Conservation (phyloP, 495 filamentous ascomycete species). For the Sporormia fimetaria region DNA sequence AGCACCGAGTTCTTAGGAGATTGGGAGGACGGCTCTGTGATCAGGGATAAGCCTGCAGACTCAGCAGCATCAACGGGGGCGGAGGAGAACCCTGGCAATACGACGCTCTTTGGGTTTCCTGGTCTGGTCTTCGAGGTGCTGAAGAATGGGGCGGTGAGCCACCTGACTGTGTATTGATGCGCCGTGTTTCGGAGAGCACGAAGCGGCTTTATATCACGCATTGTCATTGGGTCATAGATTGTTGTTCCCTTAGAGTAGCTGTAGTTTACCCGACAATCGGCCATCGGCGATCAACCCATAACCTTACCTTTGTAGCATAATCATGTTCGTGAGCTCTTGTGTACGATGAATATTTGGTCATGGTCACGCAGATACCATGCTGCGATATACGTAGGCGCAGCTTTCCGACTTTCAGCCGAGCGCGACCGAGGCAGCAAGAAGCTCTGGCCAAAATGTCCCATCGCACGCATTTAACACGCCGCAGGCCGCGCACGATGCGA, state of each 20-base stretch:
- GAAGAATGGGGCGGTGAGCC: slow-evolving; percentile 82
- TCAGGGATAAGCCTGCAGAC: slow-evolving; percentile 42
- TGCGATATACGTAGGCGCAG: no score
- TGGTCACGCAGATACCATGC: no score
- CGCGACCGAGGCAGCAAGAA: background rate
- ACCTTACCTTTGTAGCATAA: no score
- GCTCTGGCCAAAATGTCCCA: no score
- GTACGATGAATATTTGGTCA: no score
- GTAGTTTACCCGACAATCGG: no score
- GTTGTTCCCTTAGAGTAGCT: no score
- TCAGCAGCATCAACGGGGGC: slow-evolving; percentile 12
- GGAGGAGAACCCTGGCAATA: slow-evolving; percentile 54
- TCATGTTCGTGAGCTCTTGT: no score
- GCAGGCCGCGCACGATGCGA: slow-evolving; percentile 20
- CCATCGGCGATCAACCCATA: no score
- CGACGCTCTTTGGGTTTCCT: slow-evolving; percentile 86
- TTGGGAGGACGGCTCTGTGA: slow-evolving; percentile 92
- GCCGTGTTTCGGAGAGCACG: background rate
- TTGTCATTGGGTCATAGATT: no score
- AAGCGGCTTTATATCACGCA: no score
- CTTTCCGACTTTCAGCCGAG: slow-evolving; percentile 1
- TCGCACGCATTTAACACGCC: no score
- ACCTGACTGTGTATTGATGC: slow-evolving; percentile 70
- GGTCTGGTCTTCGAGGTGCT: slow-evolving; percentile 90
- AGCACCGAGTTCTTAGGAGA: slow-evolving; percentile 82